Evolutionary conservation across 305 asterid species (phyloP), one percentile per base, ranked within the genome.

Genomic region (Caryopteris hybrid): DNA sequence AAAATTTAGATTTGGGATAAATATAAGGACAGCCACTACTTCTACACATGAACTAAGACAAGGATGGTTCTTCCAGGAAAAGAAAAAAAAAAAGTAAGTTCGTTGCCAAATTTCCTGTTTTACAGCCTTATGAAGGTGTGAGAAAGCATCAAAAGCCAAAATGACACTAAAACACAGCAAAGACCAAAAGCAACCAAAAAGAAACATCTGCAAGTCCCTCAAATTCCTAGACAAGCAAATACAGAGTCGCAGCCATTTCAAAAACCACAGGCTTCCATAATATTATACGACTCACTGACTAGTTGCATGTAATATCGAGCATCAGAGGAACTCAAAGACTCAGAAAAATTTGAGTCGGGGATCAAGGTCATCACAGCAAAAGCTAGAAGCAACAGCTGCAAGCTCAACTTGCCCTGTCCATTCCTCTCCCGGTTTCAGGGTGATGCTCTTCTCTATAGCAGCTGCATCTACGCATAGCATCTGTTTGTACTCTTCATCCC

Each of bases 391-490:
- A 8, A 91, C 88, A 16, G 84, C 92, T 14, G 81, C 80, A 52
- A 94, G 88, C 84, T 87, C 95, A 45, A 94, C 47, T 1, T 86
- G 80, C 0, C 97, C 96, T 0, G 90, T 94, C 99, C 99, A 94
- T 79, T 91, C 97, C 69, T 91, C 95, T 43, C 97, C 96, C 2
- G 91, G 89, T 75, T 85, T 91, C 74, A 94, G 64, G 39, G 89
- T 87, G 68, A 94, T 84, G 34, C 80, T 83, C 77, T 82, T 91
- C 73, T 89, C 99, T 14, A 87, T 58, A 8, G 95, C 95, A 63
- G 97, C 96, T 20, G 92, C 97, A 68, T 83, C 84, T 8, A 87
- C 93, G 14, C 99, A 93, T 0, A 93, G 69, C 99, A 91, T 93
- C 66, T 89, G 92, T 36, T 85, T 91, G 82, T 88, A 94, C 76